These are phyloP conservation scores for Eutypa lata DNA, from an alignment of 2,329 filamentous ascomycete species.

Conservation along the genomic window DNA sequence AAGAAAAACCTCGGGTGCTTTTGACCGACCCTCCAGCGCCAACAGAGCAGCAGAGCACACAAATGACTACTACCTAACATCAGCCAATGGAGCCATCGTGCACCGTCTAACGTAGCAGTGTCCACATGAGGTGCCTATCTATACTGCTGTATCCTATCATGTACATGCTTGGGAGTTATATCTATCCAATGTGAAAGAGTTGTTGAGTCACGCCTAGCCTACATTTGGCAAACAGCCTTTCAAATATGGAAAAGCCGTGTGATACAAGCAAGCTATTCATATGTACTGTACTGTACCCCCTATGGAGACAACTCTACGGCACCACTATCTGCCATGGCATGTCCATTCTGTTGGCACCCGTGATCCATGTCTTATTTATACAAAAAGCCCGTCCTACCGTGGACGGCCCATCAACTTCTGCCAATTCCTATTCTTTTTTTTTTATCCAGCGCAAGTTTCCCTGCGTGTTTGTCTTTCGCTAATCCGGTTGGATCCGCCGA, in stretches of 20 bases:
- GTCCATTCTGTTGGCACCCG: background rate
- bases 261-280: background rate
- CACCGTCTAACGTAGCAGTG: background rate
- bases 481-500: constrained; percentile 13
- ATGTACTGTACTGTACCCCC: background rate
- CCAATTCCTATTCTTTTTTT: background rate
- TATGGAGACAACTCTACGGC: background rate
- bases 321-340: background rate
- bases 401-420: background rate
- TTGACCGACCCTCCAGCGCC: background rate
- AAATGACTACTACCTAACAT: background rate
- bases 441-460: background rate
- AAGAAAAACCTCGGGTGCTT: background rate
- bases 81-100: background rate
- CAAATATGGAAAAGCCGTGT: too few species aligned
- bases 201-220: background rate
- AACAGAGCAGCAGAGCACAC: background rate
- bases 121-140: background rate
- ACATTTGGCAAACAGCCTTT: too few species aligned
- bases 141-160: background rate
- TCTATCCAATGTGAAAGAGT: background rate
- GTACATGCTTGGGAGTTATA: background rate
- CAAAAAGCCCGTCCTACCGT: background rate
- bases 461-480: constrained; percentile 5
- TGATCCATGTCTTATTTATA: background rate